Evolutionary conservation across 192 early-diverging fungal genomes (phyloP).

Genomic region (Linderina pennispora): DNA sequence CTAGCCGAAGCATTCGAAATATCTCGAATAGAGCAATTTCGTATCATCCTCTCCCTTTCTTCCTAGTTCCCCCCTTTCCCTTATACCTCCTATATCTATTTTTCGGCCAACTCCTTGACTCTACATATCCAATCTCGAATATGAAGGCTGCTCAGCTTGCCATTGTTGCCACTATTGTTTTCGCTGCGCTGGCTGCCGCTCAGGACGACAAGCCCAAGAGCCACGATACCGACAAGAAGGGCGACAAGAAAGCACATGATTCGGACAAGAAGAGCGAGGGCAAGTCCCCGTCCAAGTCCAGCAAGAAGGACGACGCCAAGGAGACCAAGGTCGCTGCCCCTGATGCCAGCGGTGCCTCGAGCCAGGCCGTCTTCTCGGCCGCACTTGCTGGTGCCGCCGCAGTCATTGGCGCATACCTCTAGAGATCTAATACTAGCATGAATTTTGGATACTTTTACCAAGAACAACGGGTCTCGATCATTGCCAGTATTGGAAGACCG

Average conservation of each 20-base stretch:
- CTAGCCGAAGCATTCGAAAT: too few relatives aligned
- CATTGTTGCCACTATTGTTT: slow-evolving; percentile 13
- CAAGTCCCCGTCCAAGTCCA: not conserved
- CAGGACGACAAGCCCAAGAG: not conserved
- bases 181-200: slow-evolving; percentile 23
- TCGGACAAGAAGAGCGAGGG: slow-evolving; percentile 7
- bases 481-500: too few relatives aligned
- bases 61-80: too few relatives aligned
- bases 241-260: slow-evolving; percentile 4
- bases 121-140: too few relatives aligned
- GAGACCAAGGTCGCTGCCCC: slow-evolving; percentile 12
- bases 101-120: too few relatives aligned
- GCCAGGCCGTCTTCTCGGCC: slow-evolving; percentile 32
- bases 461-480: too few relatives aligned
- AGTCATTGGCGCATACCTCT: slow-evolving; percentile 29
- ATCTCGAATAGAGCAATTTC: too few relatives aligned
- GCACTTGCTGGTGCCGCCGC: slow-evolving; percentile 34
- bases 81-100: too few relatives aligned
- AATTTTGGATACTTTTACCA: too few relatives aligned
- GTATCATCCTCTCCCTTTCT: too few relatives aligned
- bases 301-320: slow-evolving; percentile 4
- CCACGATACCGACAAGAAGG: not conserved
- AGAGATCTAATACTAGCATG: too few relatives aligned
- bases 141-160: slow-evolving; percentile 39
- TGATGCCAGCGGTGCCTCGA: slow-evolving; percentile 28